Percentiles rank a stretch among this genome's conserved stretches.
phyloP scores from a whole-genome alignment of 1,284 basidiomycete genomes.

The Leccinum angustisporum region DNA sequence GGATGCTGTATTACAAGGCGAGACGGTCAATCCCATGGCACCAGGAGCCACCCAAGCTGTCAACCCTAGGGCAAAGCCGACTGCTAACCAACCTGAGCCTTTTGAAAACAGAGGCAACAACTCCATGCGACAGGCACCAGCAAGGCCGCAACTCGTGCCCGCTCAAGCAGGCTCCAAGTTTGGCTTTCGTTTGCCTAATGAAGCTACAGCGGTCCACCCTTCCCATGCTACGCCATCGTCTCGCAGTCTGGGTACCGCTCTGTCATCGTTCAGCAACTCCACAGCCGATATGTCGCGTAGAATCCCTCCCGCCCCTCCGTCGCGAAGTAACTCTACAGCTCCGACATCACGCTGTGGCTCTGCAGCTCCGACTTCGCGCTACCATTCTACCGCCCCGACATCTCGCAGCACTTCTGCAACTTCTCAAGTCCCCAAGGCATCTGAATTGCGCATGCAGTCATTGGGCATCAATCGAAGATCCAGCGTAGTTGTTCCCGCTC shows the following conservation, averaged over 20 bases:
- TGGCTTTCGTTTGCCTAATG: background rate
- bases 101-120: background rate
- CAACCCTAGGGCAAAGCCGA: background rate
- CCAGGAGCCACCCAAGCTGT: background rate
- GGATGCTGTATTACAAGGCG: background rate
- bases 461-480: too few species aligned
- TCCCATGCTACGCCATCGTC: too few species aligned
- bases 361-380: background rate
- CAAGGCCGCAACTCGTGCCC: background rate
- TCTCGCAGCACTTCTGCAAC: too few species aligned
- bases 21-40: background rate
- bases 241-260: too few species aligned
- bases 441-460: too few species aligned
- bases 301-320: background rate
- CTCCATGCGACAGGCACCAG: background rate
- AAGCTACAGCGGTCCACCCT: background rate
- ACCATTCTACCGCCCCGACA: background rate
- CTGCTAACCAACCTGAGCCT: background rate
- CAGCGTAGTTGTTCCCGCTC: too few species aligned
- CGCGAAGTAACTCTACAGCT: background rate
- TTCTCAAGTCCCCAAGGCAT: too few species aligned
- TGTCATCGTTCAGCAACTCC: background rate
- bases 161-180: background rate
- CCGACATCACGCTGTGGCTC: background rate
- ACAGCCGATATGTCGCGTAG: background rate